Evolutionary conservation across 2,329 filamentous ascomycete species (phyloP), one percentile per base, ranked within the genome.

Genomic region (Sclerotinia glacialis): DNA sequence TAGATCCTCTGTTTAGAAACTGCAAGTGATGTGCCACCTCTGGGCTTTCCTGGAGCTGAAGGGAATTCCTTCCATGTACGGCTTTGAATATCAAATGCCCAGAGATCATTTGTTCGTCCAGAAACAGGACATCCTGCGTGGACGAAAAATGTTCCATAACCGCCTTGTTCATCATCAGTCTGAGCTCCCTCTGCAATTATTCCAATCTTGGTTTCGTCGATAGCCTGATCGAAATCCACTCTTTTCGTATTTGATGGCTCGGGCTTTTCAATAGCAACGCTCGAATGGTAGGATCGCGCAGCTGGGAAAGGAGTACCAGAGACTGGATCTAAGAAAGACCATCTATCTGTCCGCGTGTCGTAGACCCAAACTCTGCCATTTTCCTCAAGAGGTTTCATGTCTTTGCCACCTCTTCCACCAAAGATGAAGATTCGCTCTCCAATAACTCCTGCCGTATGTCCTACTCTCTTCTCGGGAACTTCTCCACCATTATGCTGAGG

Each of bases 391-490:
- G 91, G 86, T 1, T 84, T 80, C 85, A 91, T 88, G 37, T 86
- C 86, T 3, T 82, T 78, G 0, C 89, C 89, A 44, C 89, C 88
- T 54, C 91, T 87, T 12, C 93, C 92, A 58, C 91, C 92, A 77
- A 93, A 96, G 52, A 96, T 70, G 78, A 94, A 94, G 73, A 96
- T 87, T 28, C 86, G 87, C 54, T 84, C 83, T 67, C 87, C 83
- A 67, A 95, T 84, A 1, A 86, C 83, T 16, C 88, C 85, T 0
- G 89, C 86, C 44, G 91, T 88, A 71, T 92, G 86, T 26, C 92
- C 92, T 2, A 93, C 86, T 26, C 92, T 86, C 2, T 91, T 83
- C 1, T 81, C 78, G 0, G 92, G 91, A 0, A 90, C 81, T 42
- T 82, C 75, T 37, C 77, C 78, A 44, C 76, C 75, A 37, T 74